Conservation (phyloP, 176 grass and related monocot species). For the Stipa capillata region DNA sequence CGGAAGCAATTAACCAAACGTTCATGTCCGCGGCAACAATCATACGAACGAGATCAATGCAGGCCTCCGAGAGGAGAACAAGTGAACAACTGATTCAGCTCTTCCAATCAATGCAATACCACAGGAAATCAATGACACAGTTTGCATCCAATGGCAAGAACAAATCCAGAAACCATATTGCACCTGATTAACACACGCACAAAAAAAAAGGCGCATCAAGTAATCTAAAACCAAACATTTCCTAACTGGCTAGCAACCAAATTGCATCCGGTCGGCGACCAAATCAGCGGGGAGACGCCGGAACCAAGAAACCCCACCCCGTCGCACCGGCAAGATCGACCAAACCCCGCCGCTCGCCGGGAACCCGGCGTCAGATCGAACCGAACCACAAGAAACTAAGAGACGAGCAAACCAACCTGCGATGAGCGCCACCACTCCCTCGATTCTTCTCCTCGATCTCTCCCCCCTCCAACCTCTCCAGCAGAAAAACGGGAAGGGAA, state of each 20-base stretch:
- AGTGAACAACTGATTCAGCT: neutral
- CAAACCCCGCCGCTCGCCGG: neutral
- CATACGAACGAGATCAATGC: too few species aligned
- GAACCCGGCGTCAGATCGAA: slow-evolving; percentile 15
- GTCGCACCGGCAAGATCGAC: slow-evolving; percentile 16
- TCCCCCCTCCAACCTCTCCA: neutral
- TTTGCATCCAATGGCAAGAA: neutral
- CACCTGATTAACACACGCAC: neutral
- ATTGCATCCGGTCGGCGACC: neutral
- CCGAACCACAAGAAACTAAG: neutral
- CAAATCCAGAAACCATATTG: neutral
- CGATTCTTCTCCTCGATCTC: slow-evolving; percentile 10
- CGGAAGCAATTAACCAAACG: slow-evolving; percentile 13
- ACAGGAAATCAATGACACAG: neutral
- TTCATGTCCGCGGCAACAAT: neutral
- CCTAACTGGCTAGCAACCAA: neutral
- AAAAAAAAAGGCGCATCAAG: neutral
- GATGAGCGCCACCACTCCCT: neutral
- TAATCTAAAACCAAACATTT: neutral
- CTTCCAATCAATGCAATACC: neutral
- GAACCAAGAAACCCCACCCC: neutral
- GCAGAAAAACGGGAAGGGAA: neutral
- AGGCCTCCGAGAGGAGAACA: too few species aligned
- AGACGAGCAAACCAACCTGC: neutral
- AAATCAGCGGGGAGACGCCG: neutral